Evolutionary conservation across 2,329 filamentous ascomycete genomes (phyloP), one percentile per base, ranked within the genome.

Genomic region (Penicillium corylophilum): DNA sequence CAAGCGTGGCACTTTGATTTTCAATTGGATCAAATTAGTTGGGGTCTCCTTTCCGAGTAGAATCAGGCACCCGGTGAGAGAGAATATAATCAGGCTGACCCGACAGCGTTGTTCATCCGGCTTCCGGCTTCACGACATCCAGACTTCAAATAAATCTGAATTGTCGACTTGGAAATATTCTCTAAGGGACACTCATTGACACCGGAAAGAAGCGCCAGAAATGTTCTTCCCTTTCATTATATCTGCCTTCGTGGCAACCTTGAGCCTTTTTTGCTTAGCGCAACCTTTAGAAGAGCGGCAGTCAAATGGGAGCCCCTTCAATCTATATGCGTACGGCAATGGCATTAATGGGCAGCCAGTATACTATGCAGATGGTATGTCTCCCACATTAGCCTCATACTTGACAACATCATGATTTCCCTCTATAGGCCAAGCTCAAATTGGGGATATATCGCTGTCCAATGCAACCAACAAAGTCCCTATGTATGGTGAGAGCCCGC

Each of bases 381-480:
- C 18, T 13, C 18, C 35, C 4, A 13, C 2, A 5, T 3, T 38
- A 10, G 4, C 16, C 23, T 1, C 13, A 24, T 24, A 41, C 8
- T 41, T 5, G 39, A n/a, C 9, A n/a, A 13, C 8, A 20, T 41
- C 16, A 41, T 13, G 8, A 9, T 8, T 41, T 16, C 10, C 3
- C 8, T 29, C 8, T 29, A 28, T 8, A 54, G 51, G 48, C 3
- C 44, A 51, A 36, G 47, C 51, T n/a, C 48, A 54, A 24, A 46
- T 51, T 13, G 44, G 44, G 9, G 20, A 54, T 23, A 46, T 50
- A 20, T 28, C 39, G 4, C 23, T 51, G 5, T 53, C 47, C 5
- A 53, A 51, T 9, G 51, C 51, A 41, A 40, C 43, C 13, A 29
- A 26, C 16, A 47, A 50, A 47, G 40, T 45, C 13, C 5, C 46